Evolutionary conservation across 306 rosid species (phyloP), one percentile per base, ranked within the genome.

Genomic region (Quercus wislizeni): DNA sequence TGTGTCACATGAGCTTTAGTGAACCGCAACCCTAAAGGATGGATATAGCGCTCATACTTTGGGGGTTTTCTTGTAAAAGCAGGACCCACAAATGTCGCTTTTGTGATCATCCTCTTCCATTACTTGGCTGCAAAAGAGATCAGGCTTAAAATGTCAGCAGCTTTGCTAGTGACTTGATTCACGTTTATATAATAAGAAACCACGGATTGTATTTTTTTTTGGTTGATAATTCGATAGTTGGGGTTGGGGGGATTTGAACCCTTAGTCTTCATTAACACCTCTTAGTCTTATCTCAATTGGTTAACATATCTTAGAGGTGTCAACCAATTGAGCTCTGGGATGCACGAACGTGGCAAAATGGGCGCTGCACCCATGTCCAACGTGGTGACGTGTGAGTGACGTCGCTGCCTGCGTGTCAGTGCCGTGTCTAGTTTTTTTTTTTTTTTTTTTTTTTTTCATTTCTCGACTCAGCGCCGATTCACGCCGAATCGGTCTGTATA

Each of bases 31-130:
- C 99, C 97, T 6, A 87, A 67, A 41, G 99, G 99, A 63, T 92
- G 95, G 72, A 94, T 92, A 65, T 90, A 92, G 0, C 95, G 88
- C 84, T 94, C 97, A 0, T 94, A 94, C 83, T 94, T 92, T 3
- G 95, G 92, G 75, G 97, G 97, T 74, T 94, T 94, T 88, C 97
- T 87, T 5, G 99, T 92, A 81, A 94, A 94, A 76, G 91, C 85
- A 71, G 97, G 86, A 49, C 99, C 97, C 23, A 94, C 99, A 83
- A 94, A 94, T 61, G 95, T 94, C 63, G 95, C 95, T 85, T 94
- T 94, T 28, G 97, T 92, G 75, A 92, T 85, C 98, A 94, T 94
- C 85, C 98, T 87, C 89, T 92, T 94, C 97, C 97, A 94, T 76
- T 94, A 95, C 83, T 94, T 94, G 43, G 95, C 97, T 94, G 79